Conservation (phyloP, 1,284 basidiomycete genomes). For the Takashimella tepidaria region DNA sequence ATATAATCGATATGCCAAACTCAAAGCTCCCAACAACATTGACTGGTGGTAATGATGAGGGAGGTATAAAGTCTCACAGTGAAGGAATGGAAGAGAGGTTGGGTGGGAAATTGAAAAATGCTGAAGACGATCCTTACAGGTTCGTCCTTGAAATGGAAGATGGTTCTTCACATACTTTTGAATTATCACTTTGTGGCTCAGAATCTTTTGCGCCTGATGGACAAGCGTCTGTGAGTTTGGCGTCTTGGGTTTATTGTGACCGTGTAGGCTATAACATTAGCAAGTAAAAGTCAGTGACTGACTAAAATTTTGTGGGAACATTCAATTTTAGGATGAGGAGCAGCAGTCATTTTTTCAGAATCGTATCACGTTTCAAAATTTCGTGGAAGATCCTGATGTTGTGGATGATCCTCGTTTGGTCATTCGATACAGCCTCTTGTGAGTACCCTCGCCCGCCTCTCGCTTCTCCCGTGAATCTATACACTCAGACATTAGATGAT, state of each 20-base stretch:
- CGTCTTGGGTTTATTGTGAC: too few species aligned
- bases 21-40: background rate
- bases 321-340: conserved; percentile 29
- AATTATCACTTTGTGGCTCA: conserved; percentile 48
- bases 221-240: conserved; percentile 18
- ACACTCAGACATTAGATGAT: background rate
- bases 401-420: conserved; percentile 52
- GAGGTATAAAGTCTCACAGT: background rate
- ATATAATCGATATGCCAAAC: background rate
- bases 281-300: too few species aligned
- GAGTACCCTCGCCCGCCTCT: conserved; percentile 8
- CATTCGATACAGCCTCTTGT: conserved; percentile 49
- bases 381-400: conserved; percentile 50
- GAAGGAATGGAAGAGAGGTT: conserved; percentile 2
- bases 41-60: conserved; percentile 1
- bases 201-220: conserved; percentile 33
- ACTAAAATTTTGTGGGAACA: too few species aligned
- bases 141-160: conserved; percentile 50
- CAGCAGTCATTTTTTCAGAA: conserved; percentile 46
- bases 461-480: background rate
- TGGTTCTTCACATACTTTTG: conserved; percentile 48
- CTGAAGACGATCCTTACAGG: conserved; percentile 49
- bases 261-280: too few species aligned
- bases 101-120: conserved; percentile 43
- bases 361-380: conserved; percentile 51